Base-by-base conservation (phyloP, 306 rosid genomes). In the Citrullus mucosospermus region DNA sequence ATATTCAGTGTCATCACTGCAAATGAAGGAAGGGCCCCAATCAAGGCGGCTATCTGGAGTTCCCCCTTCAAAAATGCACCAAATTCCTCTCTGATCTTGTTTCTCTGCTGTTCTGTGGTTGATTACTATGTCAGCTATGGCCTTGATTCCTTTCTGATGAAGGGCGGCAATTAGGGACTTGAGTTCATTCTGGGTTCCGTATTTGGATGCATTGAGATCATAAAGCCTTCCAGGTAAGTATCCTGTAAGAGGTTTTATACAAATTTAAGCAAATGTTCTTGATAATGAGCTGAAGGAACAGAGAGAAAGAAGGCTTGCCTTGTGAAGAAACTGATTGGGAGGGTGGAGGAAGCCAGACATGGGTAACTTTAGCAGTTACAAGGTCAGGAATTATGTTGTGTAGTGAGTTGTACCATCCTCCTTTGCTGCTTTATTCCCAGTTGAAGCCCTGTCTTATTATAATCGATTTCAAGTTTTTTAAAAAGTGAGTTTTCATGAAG, bases 301-400 rank as follows among this genome's bases (percentile, higher is more conserved):
- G 8, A 74, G 25, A 53, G 25, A 8, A 17, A 50, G n/a, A 34
- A 74, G 22, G 28, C 7, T 36, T 83, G 83, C 96, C 96, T 80
- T 91, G 78, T 16, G 86, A 30, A 74, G 75, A 78, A 9, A 84
- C 91, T 6, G 94, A 83, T 13, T 93, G 93, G 74, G 96, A 88
- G 15, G 97, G 83, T 78, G 97, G 97, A 85, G 97, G 97, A 80
- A 93, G 96, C 96, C 97, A 93, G 79, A 93, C 91, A 80, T 93
- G 97, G 48, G 96, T 89, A 1, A 91, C 80, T 80, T 92, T 90
- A 0, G 91, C 91, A 65, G 48, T 72, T 12, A 88, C 89, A 1
- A 93, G 62, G 53, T 91, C 96, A 50, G 93, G 85, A 70, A 91
- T 84, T 7, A 79, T 8, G 82, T 84, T 86, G 80, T 89, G 85